Conservation (phyloP, 2,329 filamentous ascomycete genomes). For the Lasiodiplodia sp. region DNA sequence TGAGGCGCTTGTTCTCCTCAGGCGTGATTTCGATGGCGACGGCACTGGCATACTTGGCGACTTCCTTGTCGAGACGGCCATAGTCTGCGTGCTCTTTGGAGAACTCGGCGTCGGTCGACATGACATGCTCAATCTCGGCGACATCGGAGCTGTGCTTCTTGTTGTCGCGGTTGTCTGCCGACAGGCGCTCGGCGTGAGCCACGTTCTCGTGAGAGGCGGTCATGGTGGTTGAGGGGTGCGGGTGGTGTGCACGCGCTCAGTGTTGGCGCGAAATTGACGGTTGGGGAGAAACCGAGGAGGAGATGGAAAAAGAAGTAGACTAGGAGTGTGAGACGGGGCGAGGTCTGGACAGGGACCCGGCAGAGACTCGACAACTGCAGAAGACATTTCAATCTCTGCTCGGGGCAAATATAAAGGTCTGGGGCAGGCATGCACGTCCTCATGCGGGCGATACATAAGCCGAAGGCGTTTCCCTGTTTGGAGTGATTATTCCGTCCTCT, state of each 20-base stretch:
- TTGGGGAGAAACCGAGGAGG: background rate
- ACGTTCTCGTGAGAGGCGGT: slow-evolving; percentile 10
- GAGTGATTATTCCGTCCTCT: slow-evolving; percentile 21
- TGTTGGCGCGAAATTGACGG: background rate
- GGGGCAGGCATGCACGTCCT: background rate
- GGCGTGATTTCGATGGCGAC: slow-evolving; percentile 64
- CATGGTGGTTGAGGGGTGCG: background rate
- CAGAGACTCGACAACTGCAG: slow-evolving; percentile 14
- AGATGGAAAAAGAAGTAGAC: background rate
- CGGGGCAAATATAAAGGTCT: slow-evolving; percentile 20
- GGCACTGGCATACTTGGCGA: slow-evolving; percentile 71
- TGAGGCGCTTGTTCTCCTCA: slow-evolving; percentile 65
- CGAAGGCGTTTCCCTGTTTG: slow-evolving; percentile 4
- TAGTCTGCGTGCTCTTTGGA: slow-evolving; percentile 65
- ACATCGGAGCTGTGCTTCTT: slow-evolving; percentile 47
- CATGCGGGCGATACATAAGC: slow-evolving; percentile 14
- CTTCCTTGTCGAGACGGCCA: slow-evolving; percentile 70
- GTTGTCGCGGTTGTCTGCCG: slow-evolving; percentile 18
- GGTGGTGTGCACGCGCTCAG: background rate
- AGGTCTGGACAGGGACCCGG: background rate
- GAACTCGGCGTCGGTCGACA: slow-evolving; percentile 52
- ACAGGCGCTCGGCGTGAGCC: background rate
- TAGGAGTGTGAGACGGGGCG: background rate
- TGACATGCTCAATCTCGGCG: slow-evolving; percentile 58
- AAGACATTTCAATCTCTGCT: background rate